Evolutionary conservation across 2,329 filamentous ascomycete genomes (phyloP).

Genomic region (Colletotrichum lini): DNA sequence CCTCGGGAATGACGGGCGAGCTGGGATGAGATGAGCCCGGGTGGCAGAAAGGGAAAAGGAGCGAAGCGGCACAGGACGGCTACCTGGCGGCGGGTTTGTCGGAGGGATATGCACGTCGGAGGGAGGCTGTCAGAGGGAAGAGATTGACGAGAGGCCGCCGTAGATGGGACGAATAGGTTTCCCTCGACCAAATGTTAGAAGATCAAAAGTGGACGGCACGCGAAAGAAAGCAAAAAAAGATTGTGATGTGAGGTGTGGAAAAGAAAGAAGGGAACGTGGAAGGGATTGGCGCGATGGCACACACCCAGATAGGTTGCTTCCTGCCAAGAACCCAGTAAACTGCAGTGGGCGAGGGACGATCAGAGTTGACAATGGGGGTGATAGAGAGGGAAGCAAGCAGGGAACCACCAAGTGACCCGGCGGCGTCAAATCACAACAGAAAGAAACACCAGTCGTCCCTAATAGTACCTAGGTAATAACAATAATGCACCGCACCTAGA

Average conservation of each 20-base stretch:
- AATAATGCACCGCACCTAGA: background rate
- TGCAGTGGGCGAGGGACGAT: slow-evolving; percentile 23
- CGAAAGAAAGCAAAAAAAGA: background rate
- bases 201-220: slow-evolving; percentile 12
- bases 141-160: slow-evolving; percentile 22
- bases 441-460: slow-evolving; percentile 6
- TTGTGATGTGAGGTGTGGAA: slow-evolving; percentile 14
- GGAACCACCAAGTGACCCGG: slow-evolving; percentile 12
- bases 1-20: slow-evolving; percentile 25
- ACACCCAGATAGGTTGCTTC: slow-evolving; percentile 2
- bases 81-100: slow-evolving; percentile 24
- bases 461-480: background rate
- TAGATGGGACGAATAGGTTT: slow-evolving; percentile 23
- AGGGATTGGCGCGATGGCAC: slow-evolving; percentile 35
- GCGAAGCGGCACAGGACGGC: slow-evolving; percentile 32
- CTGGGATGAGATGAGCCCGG: slow-evolving; percentile 5
- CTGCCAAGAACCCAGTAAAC: slow-evolving; percentile 21
- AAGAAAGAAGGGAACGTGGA: slow-evolving; percentile 17
- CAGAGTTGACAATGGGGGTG: slow-evolving; percentile 1
- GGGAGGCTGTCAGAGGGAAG: slow-evolving; percentile 5
- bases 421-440: slow-evolving; percentile 7
- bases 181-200: slow-evolving; percentile 12
- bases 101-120: slow-evolving; percentile 17
- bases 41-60: slow-evolving; percentile 18
- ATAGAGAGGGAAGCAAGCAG: background rate